These are phyloP conservation scores for Trichosporon faecale DNA, from an alignment of 1,284 basidiomycete genomes.

Conservation along the genomic window DNA sequence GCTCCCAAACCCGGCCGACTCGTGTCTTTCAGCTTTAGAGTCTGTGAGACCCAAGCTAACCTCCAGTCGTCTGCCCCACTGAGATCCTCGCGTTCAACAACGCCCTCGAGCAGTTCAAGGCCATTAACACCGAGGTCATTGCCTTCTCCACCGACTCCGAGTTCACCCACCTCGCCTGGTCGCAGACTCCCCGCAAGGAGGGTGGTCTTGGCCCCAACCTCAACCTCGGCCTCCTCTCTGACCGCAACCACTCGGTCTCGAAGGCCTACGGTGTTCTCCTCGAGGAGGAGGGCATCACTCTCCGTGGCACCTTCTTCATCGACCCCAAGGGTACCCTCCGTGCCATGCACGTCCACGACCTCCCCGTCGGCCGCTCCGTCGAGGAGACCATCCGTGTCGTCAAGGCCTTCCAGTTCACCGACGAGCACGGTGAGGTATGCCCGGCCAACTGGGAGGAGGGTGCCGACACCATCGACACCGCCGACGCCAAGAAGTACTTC, in stretches of 20 bases:
- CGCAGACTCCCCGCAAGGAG: conserved; percentile 69
- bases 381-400: conserved; percentile 83
- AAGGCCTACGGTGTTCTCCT: conserved; percentile 77
- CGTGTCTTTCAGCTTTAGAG: not conserved
- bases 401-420: conserved; percentile 77
- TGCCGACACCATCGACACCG: conserved; percentile 45
- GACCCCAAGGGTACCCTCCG: conserved; percentile 79
- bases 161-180: conserved; percentile 84
- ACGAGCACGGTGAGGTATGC: conserved; percentile 84
- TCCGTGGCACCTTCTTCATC: conserved; percentile 83
- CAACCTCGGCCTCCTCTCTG: conserved; percentile 63
- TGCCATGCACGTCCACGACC: conserved; percentile 64
- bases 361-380: conserved; percentile 84
- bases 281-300: conserved; percentile 77
- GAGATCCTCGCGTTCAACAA: conserved; percentile 91
- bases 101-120: conserved; percentile 68
- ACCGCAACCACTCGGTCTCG: conserved; percentile 53
- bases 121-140: conserved; percentile 70
- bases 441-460: conserved; percentile 71
- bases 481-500: conserved; percentile 72
- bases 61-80: conserved; percentile 74
- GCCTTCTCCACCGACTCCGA: conserved; percentile 80
- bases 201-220: conserved; percentile 85
- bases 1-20: no score
- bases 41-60: not conserved